Conservation (phyloP, 2,329 filamentous ascomycete genomes). For the Colletotrichum falcatum region DNA sequence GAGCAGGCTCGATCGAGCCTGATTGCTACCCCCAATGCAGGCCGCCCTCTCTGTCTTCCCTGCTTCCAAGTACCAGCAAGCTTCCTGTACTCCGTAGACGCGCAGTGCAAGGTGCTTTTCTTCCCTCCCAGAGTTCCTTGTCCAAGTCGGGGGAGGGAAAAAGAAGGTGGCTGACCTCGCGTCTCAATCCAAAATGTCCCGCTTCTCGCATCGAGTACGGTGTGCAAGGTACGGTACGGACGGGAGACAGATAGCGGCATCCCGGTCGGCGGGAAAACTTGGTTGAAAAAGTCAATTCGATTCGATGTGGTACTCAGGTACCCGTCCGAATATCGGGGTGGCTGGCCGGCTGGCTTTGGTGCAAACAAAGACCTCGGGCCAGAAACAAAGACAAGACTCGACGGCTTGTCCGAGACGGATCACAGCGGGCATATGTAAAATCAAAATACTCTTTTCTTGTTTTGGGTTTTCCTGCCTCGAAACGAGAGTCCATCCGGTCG, state of each 20-base stretch:
- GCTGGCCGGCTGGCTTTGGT: constrained; percentile 34
- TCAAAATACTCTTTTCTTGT: no score
- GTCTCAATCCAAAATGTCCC: background rate
- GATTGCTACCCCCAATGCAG: constrained; percentile 26
- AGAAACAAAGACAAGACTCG: no score
- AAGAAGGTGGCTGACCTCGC: constrained; percentile 17
- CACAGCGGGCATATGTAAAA: no score
- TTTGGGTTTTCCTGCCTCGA: background rate
- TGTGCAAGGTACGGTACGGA: background rate
- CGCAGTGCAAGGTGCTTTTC: constrained; percentile 12
- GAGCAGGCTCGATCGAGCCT: background rate
- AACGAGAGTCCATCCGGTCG: background rate
- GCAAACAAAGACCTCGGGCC: constrained; percentile 18
- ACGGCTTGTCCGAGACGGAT: no score
- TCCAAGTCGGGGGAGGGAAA: background rate
- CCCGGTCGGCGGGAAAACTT: background rate
- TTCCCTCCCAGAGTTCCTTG: background rate
- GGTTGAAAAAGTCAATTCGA: constrained; percentile 16
- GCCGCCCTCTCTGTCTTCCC: background rate
- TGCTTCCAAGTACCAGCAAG: background rate
- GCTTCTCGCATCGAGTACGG: background rate
- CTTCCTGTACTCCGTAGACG: background rate
- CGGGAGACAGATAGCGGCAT: background rate
- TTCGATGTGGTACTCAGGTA: background rate
- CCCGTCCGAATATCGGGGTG: constrained; percentile 37